Conservation (phyloP, 2,329 filamentous ascomycete genomes). For the Colletotrichum sidae region DNA sequence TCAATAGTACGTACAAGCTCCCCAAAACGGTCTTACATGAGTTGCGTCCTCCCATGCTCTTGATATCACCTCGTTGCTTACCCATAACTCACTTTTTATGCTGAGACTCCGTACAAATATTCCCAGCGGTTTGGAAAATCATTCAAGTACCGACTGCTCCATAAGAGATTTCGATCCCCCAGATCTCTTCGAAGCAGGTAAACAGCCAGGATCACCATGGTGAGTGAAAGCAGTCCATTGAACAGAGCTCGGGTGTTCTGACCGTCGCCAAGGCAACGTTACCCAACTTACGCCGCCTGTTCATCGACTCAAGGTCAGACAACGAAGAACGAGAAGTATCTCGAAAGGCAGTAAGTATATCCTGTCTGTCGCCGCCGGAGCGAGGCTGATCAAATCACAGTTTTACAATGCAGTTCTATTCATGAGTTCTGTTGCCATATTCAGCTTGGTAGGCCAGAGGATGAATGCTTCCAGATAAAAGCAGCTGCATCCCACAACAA, state of each 20-base stretch:
- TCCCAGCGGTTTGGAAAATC: too few species aligned
- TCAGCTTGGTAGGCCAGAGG: slow-evolving; percentile 91
- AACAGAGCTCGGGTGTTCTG: slow-evolving; percentile 4
- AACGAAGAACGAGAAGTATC: slow-evolving; percentile 96
- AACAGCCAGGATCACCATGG: slow-evolving; percentile 25
- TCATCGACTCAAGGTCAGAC: slow-evolving; percentile 93
- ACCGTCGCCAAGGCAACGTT: slow-evolving; percentile 74
- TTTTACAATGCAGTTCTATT: slow-evolving; percentile 98
- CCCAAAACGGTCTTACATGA: too few species aligned
- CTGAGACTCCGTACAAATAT: too few species aligned
- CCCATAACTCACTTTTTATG: too few species aligned
- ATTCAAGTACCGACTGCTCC: too few species aligned
- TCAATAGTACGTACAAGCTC: background rate
- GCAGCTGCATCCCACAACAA: background rate
- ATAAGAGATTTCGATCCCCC: too few species aligned
- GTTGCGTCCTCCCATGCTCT: too few species aligned
- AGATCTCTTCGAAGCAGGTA: background rate
- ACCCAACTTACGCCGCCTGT: slow-evolving; percentile 94
- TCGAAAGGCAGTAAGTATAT: slow-evolving; percentile 80
- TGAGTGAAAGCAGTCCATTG: slow-evolving; percentile 6
- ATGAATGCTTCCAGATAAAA: slow-evolving; percentile 67
- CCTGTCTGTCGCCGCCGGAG: slow-evolving; percentile 10
- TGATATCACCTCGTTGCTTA: too few species aligned
- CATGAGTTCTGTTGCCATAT: slow-evolving; percentile 94
- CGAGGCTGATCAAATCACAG: slow-evolving; percentile 57